These are phyloP conservation scores for Sporobolomyces roseus DNA, from an alignment of 768 basidiomycete species.

Conservation along the genomic window DNA sequence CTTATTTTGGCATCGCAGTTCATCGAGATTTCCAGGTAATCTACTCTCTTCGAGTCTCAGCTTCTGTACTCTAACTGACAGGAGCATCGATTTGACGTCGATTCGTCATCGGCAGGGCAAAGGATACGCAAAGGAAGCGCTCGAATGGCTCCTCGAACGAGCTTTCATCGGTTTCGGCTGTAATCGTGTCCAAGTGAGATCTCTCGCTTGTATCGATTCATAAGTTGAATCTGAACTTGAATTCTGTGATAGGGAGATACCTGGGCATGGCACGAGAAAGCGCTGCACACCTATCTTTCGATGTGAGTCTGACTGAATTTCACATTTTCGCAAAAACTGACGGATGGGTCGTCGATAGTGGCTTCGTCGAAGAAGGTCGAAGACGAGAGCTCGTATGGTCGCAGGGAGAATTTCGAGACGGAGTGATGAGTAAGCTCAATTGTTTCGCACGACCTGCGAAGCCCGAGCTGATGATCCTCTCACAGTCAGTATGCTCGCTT, in stretches of 20 bases:
- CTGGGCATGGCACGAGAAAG: neutral
- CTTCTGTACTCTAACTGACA: no score
- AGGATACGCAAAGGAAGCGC: constrained; percentile 16
- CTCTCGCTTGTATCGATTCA: neutral
- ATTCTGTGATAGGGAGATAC: neutral
- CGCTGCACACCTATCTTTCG: neutral
- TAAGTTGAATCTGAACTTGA: neutral
- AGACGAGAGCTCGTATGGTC: neutral
- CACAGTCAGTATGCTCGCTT: constrained; percentile 2
- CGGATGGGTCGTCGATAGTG: constrained; percentile 1
- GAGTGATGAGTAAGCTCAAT: neutral
- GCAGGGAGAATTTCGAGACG: constrained; percentile 1
- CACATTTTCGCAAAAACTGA: no score
- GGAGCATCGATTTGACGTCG: no score
- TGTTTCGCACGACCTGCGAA: neutral
- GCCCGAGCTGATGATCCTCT: neutral
- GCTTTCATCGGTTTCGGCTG: constrained; percentile 5
- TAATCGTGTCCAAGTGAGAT: neutral
- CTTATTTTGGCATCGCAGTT: constrained; percentile 5
- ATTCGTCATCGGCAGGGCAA: constrained; percentile 1
- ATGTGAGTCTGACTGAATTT: neutral
- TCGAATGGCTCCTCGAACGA: constrained; percentile 18
- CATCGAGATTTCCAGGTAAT: neutral
- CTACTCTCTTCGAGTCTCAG: neutral
- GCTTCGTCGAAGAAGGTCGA: constrained; percentile 18